These are phyloP conservation scores for Platanthera zijinensis DNA, from an alignment of 106 monocot genomes.

Conservation along the genomic window DNA sequence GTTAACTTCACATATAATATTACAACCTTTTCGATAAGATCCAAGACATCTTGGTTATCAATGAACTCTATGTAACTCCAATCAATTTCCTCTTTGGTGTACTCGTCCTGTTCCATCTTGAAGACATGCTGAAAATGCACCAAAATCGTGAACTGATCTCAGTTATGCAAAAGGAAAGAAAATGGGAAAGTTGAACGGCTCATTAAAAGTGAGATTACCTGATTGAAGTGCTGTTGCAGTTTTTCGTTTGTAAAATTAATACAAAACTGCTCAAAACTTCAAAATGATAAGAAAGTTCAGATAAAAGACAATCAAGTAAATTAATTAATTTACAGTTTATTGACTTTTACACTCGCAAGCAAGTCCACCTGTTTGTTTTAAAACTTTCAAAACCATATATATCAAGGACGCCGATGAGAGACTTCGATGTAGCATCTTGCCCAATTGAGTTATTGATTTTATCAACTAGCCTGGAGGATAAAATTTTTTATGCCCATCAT, in stretches of 20 bases:
- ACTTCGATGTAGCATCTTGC: slow-evolving; percentile 76
- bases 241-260: slow-evolving; percentile 95
- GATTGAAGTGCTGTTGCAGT: slow-evolving; percentile 90
- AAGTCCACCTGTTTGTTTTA: slow-evolving; percentile 65
- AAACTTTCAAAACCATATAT: slow-evolving; percentile 99
- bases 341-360: neutral
- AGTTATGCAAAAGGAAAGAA: neutral
- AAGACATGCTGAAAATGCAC: slow-evolving; percentile 98
- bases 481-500: neutral
- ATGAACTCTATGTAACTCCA: slow-evolving; percentile 99
- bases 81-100: slow-evolving; percentile 92
- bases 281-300: neutral
- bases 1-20: slow-evolving; percentile 1
- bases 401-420: slow-evolving; percentile 93
- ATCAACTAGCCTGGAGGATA: slow-evolving; percentile 74
- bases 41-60: slow-evolving; percentile 98
- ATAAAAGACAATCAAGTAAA: neutral
- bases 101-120: slow-evolving; percentile 98
- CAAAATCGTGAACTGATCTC: slow-evolving; percentile 4
- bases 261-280: slow-evolving; percentile 91
- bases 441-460: slow-evolving; percentile 97
- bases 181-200: neutral
- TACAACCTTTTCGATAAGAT: slow-evolving; percentile 94
- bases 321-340: neutral
- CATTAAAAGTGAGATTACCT: slow-evolving; percentile 32